Base-by-base conservation (phyloP, 2,329 filamentous ascomycete genomes). In the Elsinoe perseae region DNA sequence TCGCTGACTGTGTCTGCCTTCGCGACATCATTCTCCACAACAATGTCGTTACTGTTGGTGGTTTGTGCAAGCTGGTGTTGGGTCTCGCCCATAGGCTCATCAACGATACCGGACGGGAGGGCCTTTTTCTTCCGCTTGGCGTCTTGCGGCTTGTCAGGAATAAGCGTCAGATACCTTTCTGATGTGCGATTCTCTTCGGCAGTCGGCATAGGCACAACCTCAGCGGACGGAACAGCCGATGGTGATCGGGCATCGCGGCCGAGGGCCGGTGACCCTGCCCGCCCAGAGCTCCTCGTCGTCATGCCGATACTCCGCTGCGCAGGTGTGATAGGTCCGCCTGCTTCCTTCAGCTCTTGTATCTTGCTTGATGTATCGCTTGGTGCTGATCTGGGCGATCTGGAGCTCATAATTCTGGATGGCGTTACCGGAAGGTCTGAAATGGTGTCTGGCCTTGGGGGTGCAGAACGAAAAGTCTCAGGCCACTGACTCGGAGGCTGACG, bases 181-280 rank as follows among this genome's bases (percentile, higher is more conserved):
- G 66, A 68, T 1, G 66, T 68, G 23, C 63, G 66, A 63, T 65
- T 64, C 40, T 70, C 66, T 34, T 70, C 67, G 42, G 60, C 60
- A 1, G 67, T 65, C 8, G 64, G 60, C 2, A 48, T 57, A 0
- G 62, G 60, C 1, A 60, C 34, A 2, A 63, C 61, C 52, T 65
- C 62, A 1, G 63, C 61, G 20, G 67, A 65, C 16, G 68, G 67
- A 4, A 70, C 61, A 9, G 62, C 62, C 2, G 68, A 70, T 7
- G 68, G 68, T 3, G 68, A 70, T 9, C 68, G 62, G 10, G 30
- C 58, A 25, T 62, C 61, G 28, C 59, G 50, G 32, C 27, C 36
- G 21, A 56, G 14, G 20, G 53, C 38, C 18, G 53, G 53, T 8
- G 53, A 56, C 23, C 53, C 53, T 7, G 53, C 38, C 20, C 53